A percentile compares a stretch with the other conserved stretches of the same genome.
These are phyloP conservation scores for Boletellus sp. DNA, from an alignment of 768 basidiomycete species.

Conservation along the genomic window DNA sequence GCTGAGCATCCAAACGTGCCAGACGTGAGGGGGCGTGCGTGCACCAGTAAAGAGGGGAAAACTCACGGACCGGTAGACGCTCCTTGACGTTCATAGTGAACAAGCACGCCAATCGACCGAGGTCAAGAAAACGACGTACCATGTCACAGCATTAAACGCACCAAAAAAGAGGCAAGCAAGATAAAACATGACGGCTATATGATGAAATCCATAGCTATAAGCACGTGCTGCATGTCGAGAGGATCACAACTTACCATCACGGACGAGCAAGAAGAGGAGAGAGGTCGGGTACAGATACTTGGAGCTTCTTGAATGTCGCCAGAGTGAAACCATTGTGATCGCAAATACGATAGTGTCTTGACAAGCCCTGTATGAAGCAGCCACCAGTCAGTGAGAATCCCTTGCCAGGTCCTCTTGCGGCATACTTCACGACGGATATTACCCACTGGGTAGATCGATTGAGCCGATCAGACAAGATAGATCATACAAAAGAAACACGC, in stretches of 20 bases:
- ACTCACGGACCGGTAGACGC: background rate
- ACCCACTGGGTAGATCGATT: slow-evolving; percentile 2
- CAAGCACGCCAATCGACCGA: no score
- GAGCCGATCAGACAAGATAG: background rate
- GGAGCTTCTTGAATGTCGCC: no score
- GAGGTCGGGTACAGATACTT: slow-evolving; percentile 5
- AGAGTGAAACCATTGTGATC: no score
- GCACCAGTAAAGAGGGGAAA: background rate
- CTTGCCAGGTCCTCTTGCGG: background rate
- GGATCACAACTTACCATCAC: slow-evolving; percentile 10
- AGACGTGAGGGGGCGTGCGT: background rate
- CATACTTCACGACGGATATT: slow-evolving; percentile 2
- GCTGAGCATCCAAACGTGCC: background rate
- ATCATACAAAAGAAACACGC: background rate
- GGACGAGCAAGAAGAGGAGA: slow-evolving; percentile 5
- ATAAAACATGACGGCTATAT: slow-evolving; percentile 6
- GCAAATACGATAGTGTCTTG: no score
- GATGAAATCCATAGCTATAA: background rate
- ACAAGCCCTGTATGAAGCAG: background rate
- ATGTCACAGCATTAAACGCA: background rate
- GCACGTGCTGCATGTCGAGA: background rate
- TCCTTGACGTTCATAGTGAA: background rate
- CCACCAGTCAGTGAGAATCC: background rate
- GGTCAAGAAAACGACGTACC: slow-evolving; percentile 1
- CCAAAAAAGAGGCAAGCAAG: background rate